phyloP scores from a whole-genome alignment of 225 moss, liverwort and hornwort genomes.

The Rhytidiadelphus loreus region DNA sequence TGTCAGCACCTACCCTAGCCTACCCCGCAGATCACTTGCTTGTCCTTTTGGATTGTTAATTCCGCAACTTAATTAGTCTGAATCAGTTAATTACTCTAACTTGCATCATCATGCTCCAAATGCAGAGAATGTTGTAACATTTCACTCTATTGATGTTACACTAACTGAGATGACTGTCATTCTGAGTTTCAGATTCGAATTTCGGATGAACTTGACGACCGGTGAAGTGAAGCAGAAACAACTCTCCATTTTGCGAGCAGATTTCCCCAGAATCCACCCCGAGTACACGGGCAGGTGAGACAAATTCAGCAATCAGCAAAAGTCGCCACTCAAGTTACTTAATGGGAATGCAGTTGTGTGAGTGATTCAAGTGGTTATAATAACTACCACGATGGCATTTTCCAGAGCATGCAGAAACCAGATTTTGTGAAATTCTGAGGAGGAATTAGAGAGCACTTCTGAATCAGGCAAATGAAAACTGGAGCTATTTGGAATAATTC shows the following conservation, averaged over 20 bases:
- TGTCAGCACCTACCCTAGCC: neutral
- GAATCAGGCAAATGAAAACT: neutral
- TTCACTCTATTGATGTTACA: neutral
- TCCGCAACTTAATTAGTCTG: neutral
- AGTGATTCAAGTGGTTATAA: neutral
- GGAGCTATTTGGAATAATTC: too few relatives aligned
- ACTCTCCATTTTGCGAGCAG: neutral
- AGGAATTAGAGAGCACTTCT: neutral
- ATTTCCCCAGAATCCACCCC: slow-evolving; percentile 58
- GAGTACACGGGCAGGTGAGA: slow-evolving; percentile 50
- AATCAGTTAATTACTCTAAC: neutral
- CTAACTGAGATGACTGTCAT: neutral
- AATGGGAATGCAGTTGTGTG: neutral
- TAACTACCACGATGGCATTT: neutral
- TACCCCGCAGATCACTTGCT: neutral
- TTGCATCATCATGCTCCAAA: neutral
- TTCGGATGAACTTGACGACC: slow-evolving; percentile 12
- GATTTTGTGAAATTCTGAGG: neutral
- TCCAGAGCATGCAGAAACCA: neutral
- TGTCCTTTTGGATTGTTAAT: neutral
- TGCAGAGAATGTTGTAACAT: neutral
- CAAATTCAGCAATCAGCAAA: neutral
- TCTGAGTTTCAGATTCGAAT: slow-evolving; percentile 1
- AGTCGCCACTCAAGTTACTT: too few relatives aligned
- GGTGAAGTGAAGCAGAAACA: neutral